Conservation (phyloP, 2,329 filamentous ascomycete species). For the Proliferodiscus dingleyae region DNA sequence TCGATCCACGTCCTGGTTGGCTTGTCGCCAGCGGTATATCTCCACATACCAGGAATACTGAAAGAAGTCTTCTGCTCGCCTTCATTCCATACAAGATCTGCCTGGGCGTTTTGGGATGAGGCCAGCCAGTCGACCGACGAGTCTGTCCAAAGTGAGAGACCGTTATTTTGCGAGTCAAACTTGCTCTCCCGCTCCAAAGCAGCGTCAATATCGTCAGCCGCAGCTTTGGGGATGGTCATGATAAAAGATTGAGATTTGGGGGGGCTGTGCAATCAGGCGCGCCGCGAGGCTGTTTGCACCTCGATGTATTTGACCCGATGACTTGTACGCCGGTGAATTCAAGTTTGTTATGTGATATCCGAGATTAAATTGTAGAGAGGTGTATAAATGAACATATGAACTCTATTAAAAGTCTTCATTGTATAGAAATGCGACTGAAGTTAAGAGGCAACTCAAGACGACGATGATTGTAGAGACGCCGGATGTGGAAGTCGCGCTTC, state of each 20-base stretch:
- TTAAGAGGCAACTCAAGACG: neutral
- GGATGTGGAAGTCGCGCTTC: neutral
- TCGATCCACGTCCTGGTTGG: neutral
- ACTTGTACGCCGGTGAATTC: neutral
- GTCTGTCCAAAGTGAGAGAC: neutral
- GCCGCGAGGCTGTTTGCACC: neutral
- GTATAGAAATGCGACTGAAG: neutral
- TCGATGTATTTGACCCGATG: neutral
- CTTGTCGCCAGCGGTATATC: neutral
- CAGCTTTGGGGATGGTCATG: neutral
- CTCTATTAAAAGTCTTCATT: neutral
- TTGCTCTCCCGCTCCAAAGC: neutral
- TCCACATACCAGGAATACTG: neutral
- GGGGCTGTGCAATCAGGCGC: constrained; percentile 1
- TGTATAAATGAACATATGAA: neutral
- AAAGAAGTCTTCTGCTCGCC: neutral
- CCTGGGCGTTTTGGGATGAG: neutral
- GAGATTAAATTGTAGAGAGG: neutral
- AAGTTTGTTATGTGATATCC: neutral
- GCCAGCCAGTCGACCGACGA: neutral
- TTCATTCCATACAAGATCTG: neutral
- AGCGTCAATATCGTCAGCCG: neutral
- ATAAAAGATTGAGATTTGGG: neutral
- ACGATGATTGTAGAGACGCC: neutral
- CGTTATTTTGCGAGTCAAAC: neutral